phyloP scores from a whole-genome alignment of 1,284 basidiomycete genomes.

The Inonotus obliquus region DNA sequence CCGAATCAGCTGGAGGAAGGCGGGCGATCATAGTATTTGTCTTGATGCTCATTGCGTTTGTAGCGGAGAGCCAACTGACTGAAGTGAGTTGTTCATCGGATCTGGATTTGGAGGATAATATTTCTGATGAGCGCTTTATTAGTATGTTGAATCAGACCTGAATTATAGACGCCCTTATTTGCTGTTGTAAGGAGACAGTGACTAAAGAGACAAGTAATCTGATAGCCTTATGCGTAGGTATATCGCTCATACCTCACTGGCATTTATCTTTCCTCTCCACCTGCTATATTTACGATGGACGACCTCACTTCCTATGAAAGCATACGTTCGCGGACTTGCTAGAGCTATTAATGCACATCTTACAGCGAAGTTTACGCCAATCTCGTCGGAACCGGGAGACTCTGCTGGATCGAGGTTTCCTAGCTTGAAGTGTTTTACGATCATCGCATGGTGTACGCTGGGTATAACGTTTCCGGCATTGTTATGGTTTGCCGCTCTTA shows the following conservation, averaged over 20 bases:
- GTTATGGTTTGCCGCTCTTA: constrained; percentile 69
- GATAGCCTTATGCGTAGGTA: constrained; percentile 49
- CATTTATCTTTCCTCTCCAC: constrained; percentile 68
- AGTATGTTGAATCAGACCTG: constrained; percentile 73
- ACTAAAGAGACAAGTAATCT: not conserved
- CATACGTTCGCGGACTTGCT: constrained; percentile 46
- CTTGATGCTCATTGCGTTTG: constrained; percentile 55
- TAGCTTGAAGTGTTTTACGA: constrained; percentile 35
- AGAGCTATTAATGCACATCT: constrained; percentile 37
- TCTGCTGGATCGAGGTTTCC: constrained; percentile 36
- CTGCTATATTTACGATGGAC: constrained; percentile 52
- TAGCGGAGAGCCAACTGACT: constrained; percentile 63
- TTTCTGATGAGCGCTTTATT: constrained; percentile 6
- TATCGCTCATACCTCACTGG: constrained; percentile 68
- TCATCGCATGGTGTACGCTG: constrained; percentile 47
- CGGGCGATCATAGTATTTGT: constrained; percentile 48
- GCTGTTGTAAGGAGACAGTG: constrained; percentile 51
- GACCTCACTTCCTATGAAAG: constrained; percentile 38
- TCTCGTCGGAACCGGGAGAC: constrained; percentile 1
- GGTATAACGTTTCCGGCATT: constrained; percentile 60
- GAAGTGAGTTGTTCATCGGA: constrained; percentile 41
- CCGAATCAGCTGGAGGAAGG: constrained; percentile 26
- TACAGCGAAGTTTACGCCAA: not conserved
- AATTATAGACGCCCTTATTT: constrained; percentile 74
- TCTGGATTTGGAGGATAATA: not conserved